Conservation (phyloP, 768 basidiomycete species). For the Amanita phalloides region DNA sequence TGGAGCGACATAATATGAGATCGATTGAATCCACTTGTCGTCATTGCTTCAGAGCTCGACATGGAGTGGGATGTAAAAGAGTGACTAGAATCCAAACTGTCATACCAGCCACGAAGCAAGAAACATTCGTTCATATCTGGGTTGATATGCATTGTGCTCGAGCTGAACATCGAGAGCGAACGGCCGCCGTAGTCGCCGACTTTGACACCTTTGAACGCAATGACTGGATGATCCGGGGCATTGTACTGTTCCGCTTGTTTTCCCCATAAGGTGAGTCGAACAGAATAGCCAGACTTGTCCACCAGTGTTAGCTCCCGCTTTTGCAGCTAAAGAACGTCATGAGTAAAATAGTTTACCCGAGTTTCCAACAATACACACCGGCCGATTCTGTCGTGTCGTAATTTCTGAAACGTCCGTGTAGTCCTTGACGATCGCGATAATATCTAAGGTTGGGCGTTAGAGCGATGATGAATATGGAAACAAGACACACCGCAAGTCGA, state of each 20-base stretch:
- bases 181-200: constrained; percentile 89
- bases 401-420: constrained; percentile 59
- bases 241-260: constrained; percentile 81
- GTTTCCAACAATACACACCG: constrained; percentile 15
- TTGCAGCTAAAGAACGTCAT: constrained; percentile 39
- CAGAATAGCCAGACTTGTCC: constrained; percentile 68
- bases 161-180: constrained; percentile 73
- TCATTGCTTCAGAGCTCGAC: constrained; percentile 26
- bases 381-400: constrained; percentile 51
- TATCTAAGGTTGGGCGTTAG: constrained; percentile 40
- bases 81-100: constrained; percentile 48
- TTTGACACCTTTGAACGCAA: constrained; percentile 91
- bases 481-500: constrained; percentile 62
- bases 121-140: constrained; percentile 92
- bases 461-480: constrained; percentile 5
- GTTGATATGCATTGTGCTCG: constrained; percentile 73
- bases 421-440: constrained; percentile 81
- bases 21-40: constrained; percentile 45
- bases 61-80: constrained; percentile 67
- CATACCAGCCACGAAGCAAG: constrained; percentile 85
- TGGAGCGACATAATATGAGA: constrained; percentile 61
- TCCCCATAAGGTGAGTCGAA: constrained; percentile 91
- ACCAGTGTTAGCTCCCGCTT: constrained; percentile 90
- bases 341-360: neutral
- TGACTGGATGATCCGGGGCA: constrained; percentile 50